Conservation (phyloP, 2,329 filamentous ascomycete species). For the Botrytis squamosa region DNA sequence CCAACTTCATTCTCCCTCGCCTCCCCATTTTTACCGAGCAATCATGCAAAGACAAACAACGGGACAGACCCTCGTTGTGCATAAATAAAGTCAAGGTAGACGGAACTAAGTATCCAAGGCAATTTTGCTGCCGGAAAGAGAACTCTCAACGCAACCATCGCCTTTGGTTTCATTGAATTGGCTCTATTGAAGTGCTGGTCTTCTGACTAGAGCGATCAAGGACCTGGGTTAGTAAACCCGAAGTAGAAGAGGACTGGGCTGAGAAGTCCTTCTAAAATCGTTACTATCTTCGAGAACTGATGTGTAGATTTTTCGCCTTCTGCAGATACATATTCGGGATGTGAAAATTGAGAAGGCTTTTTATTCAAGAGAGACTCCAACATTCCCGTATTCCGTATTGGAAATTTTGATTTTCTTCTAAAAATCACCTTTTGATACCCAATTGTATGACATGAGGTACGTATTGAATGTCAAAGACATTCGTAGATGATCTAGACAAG, state of each 20-base stretch:
- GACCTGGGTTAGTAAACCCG: background rate
- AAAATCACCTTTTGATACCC: background rate
- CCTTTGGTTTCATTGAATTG: too few species aligned
- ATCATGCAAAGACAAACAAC: conserved; percentile 26
- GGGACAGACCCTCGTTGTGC: too few species aligned
- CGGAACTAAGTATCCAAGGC: too few species aligned
- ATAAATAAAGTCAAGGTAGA: too few species aligned
- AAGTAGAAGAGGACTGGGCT: background rate
- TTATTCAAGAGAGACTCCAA: background rate
- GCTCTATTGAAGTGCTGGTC: too few species aligned
- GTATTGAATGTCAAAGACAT: background rate
- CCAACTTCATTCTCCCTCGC: conserved; percentile 21
- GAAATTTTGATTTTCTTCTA: background rate
- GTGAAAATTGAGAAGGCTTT: background rate
- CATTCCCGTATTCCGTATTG: background rate
- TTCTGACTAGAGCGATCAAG: background rate
- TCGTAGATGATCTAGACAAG: background rate
- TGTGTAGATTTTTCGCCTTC: background rate
- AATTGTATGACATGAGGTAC: background rate
- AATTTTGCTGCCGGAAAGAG: too few species aligned
- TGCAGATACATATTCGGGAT: background rate
- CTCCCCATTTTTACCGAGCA: conserved; percentile 5
- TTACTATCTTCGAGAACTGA: background rate
- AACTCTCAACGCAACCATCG: too few species aligned
- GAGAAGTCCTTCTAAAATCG: background rate